Percentiles rank a stretch among this genome's conserved stretches.
Conservation (phyloP, 306 rosid genomes). For the Ormosia semicastrata region DNA sequence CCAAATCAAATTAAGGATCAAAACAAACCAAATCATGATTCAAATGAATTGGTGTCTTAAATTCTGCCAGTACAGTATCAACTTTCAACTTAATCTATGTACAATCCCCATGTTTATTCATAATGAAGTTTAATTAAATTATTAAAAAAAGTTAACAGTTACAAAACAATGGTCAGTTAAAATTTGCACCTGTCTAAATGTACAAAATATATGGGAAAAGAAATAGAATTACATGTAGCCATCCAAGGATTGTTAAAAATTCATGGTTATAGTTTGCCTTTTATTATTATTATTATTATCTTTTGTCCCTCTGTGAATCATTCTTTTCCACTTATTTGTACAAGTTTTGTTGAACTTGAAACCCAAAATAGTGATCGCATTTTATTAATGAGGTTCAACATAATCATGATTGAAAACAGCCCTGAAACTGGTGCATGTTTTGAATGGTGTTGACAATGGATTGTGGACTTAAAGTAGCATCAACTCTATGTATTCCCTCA, state of each 20-base stretch:
- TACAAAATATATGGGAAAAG: neutral
- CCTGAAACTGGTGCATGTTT: constrained; percentile 7
- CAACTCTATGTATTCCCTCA: constrained; percentile 63
- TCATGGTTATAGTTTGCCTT: neutral
- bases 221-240: neutral
- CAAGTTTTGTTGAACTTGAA: neutral
- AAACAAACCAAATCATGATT: neutral
- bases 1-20: neutral
- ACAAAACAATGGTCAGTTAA: neutral
- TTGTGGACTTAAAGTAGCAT: constrained; percentile 55
- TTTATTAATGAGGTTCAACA: neutral
- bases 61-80: neutral
- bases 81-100: neutral
- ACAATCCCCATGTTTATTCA: neutral
- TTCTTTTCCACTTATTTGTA: neutral
- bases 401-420: neutral
- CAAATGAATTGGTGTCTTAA: neutral
- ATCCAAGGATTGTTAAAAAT: neutral
- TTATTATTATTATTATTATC: no score
- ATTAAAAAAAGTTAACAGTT: neutral
- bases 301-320: neutral
- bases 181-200: neutral
- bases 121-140: neutral
- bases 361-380: neutral
- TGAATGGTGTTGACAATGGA: constrained; percentile 36